These are phyloP conservation scores for Digitaria exilis DNA, from an alignment of 202 grass and related monocot genomes.

Conservation along the genomic window DNA sequence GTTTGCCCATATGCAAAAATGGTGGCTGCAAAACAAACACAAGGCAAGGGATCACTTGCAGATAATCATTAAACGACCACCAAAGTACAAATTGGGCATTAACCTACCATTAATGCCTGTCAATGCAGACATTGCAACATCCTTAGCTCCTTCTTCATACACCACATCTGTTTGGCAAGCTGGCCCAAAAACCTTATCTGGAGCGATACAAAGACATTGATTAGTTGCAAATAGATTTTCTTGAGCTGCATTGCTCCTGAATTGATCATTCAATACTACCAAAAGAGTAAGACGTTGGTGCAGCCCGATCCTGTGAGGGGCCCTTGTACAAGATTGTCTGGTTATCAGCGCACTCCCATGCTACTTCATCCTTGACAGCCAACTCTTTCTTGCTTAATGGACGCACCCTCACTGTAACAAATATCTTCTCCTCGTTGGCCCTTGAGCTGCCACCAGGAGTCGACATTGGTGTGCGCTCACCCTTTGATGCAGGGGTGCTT, in stretches of 20 bases:
- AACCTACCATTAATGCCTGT: conserved; percentile 59
- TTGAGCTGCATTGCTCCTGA: conserved; percentile 5
- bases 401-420: conserved; percentile 92
- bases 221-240: conserved; percentile 26
- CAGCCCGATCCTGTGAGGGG: conserved; percentile 55
- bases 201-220: conserved; percentile 9
- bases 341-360: conserved; percentile 74
- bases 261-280: conserved; percentile 51
- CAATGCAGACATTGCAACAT: conserved; percentile 69
- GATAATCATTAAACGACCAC: conserved; percentile 4
- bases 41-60: not conserved
- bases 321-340: conserved; percentile 76
- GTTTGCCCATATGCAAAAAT: conserved; percentile 97
- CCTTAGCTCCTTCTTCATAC: conserved; percentile 90
- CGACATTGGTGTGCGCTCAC: conserved; percentile 66
- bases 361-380: conserved; percentile 58
- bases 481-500: conserved; percentile 75
- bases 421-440: conserved; percentile 96
- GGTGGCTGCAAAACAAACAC: conserved; percentile 58
- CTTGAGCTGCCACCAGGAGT: conserved; percentile 73
- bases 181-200: conserved; percentile 63
- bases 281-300: conserved; percentile 75
- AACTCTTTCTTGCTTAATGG: conserved; percentile 83
- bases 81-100: conserved; percentile 17
- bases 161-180: conserved; percentile 58